These are phyloP conservation scores for Malus sieversii DNA, from an alignment of 306 rosid species.

Conservation along the genomic window DNA sequence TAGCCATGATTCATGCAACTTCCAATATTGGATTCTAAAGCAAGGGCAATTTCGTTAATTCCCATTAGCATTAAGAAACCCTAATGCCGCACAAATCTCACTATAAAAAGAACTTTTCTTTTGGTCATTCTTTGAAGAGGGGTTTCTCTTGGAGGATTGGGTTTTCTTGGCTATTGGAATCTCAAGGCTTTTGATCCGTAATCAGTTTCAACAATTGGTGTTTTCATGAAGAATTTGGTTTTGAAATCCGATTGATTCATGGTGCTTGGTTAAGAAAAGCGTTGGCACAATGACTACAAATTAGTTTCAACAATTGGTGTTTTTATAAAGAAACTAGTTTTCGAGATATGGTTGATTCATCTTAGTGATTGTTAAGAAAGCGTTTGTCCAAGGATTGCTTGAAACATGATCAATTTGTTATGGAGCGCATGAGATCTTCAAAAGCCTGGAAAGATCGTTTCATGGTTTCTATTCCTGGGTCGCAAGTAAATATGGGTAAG, in stretches of 20 bases:
- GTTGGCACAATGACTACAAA: not conserved
- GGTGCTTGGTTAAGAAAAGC: not conserved
- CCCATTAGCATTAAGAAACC: not conserved
- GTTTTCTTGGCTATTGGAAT: not conserved
- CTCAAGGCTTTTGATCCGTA: not conserved
- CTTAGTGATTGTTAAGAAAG: too few relatives aligned
- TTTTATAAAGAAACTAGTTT: too few relatives aligned
- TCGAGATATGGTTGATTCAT: too few relatives aligned
- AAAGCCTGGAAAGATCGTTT: not conserved
- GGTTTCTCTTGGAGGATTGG: not conserved
- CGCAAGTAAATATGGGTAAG: not conserved
- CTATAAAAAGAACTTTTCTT: not conserved
- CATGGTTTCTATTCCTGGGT: not conserved
- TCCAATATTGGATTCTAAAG: not conserved
- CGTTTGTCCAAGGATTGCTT: not conserved
- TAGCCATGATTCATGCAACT: not conserved
- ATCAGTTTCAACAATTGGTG: not conserved
- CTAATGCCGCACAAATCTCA: not conserved
- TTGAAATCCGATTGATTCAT: not conserved
- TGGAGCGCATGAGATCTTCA: not conserved
- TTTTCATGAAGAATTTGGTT: not conserved
- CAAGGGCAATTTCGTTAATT: not conserved
- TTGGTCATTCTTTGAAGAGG: not conserved
- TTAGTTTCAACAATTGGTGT: too few relatives aligned
- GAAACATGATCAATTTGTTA: not conserved